Evolutionary conservation across 768 basidiomycete species (phyloP).

Genomic region (Mycena galericulata): DNA sequence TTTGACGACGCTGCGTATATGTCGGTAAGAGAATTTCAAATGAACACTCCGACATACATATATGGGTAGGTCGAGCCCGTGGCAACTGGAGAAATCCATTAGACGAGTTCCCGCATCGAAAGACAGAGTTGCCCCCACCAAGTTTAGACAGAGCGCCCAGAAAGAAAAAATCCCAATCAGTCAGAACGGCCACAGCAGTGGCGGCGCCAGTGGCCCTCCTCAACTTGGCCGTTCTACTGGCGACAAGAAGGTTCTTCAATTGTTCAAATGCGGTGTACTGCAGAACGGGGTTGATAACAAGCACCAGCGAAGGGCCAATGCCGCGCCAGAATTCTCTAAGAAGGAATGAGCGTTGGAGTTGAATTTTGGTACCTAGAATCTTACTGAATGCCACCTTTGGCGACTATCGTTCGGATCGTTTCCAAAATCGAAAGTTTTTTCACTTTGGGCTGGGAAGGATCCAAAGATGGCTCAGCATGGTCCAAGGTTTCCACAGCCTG

Average conservation of each 20-base stretch:
- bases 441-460: slow-evolving; percentile 45
- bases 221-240: slow-evolving; percentile 67
- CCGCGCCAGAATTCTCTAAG: slow-evolving; percentile 89
- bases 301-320: slow-evolving; percentile 90
- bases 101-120: background rate
- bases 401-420: slow-evolving; percentile 75
- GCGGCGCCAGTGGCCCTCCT: slow-evolving; percentile 59
- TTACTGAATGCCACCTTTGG: slow-evolving; percentile 73
- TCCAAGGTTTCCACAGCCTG: slow-evolving; percentile 78
- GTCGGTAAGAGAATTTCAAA: background rate
- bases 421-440: slow-evolving; percentile 73
- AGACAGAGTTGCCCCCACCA: slow-evolving; percentile 53
- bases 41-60: slow-evolving; percentile 58
- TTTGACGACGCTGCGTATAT: slow-evolving; percentile 64
- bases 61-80: slow-evolving; percentile 77
- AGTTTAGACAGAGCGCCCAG: slow-evolving; percentile 96
- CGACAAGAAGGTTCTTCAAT: slow-evolving; percentile 86
- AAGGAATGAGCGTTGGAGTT: slow-evolving; percentile 3
- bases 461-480: slow-evolving; percentile 36
- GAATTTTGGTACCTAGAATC: slow-evolving; percentile 18
- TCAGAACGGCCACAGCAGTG: slow-evolving; percentile 64
- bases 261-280: slow-evolving; percentile 96
- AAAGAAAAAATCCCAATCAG: slow-evolving; percentile 92
- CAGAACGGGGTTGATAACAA: slow-evolving; percentile 95
- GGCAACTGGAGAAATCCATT: slow-evolving; percentile 48